phyloP scores from a whole-genome alignment of 2,329 filamentous ascomycete genomes.

The Xylariaceae sp. region DNA sequence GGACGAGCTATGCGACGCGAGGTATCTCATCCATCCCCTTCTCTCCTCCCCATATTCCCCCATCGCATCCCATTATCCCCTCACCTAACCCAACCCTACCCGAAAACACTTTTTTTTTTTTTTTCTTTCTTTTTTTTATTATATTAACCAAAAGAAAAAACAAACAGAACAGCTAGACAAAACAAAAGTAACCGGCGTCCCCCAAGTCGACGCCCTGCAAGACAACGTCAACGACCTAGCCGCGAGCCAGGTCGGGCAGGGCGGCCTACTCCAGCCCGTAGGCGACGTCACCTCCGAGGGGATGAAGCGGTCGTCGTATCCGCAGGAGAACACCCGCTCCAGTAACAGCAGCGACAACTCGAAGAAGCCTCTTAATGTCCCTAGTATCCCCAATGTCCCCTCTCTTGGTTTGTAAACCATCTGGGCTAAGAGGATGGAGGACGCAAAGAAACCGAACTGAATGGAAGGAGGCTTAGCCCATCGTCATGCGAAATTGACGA shows the following conservation, averaged over 20 bases:
- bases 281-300: conserved; percentile 60
- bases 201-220: conserved; percentile 63
- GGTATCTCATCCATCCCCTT: conserved; percentile 39
- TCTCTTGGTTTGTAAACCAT: neutral
- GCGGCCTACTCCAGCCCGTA: conserved; percentile 58
- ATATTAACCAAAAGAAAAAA: neutral
- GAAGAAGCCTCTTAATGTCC: no score
- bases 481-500: no score
- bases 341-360: neutral
- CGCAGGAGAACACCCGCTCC: conserved; percentile 32
- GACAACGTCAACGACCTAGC: conserved; percentile 60
- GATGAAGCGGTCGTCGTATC: conserved; percentile 49
- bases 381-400: neutral
- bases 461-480: no score
- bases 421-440: no score
- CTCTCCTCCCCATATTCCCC: neutral
- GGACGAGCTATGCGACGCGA: conserved; percentile 64
- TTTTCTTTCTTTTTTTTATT: no score
- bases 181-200: conserved; percentile 62
- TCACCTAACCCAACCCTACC: neutral
- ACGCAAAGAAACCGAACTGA: no score
- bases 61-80: neutral
- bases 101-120: neutral
- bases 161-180: conserved; percentile 58
- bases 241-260: conserved; percentile 60